phyloP scores from a whole-genome alignment of 164 flowering plant species.

The grape (Vitis vinifera) region ASM3070453v1 NC_081811.1:933001-933500 shows the following conservation, averaged over 20 bases:
- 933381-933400: too few species aligned
- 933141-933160: conserved; percentile 70
- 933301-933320: too few species aligned
- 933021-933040: neutral
- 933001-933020: neutral
- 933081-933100: conserved; percentile 50
- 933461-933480: too few species aligned
- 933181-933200: conserved; percentile 59
- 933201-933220: conserved; percentile 45
- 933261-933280: neutral
- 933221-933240: conserved; percentile 52
- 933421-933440: too few species aligned
- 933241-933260: conserved; percentile 15
- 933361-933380: too few species aligned
- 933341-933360: too few species aligned
- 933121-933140: conserved; percentile 70
- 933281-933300: too few species aligned
- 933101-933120: conserved; percentile 41
- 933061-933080: conserved; percentile 50
- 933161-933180: conserved; percentile 78
- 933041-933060: conserved; percentile 51
- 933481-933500: too few species aligned
- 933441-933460: too few species aligned
- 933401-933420: too few species aligned
- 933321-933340: too few species aligned